Evolutionary conservation across 2,329 filamentous ascomycete species (phyloP), one percentile per base, ranked within the genome.

Genomic region (Penicillium sp.): DNA sequence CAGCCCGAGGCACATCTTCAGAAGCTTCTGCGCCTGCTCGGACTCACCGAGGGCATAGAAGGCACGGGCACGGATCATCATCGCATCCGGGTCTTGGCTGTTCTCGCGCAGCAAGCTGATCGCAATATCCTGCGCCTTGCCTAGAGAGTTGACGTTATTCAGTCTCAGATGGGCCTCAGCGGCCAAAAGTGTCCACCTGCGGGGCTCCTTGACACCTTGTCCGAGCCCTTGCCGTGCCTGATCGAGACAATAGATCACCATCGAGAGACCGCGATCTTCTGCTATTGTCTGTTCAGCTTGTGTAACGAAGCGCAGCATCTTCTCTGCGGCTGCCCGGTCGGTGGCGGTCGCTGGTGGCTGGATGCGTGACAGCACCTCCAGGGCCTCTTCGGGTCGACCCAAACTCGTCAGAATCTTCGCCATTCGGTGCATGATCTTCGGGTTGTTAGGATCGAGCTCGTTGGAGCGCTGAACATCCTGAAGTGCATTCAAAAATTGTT

Each of bases 11-110:
- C 93, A 94, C 78, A 94, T 90, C 62, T 91, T 86, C 79, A 97
- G 94, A 73, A 95, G 90, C 71, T 93, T 89, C 42, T 96, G 83
- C 2, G 94, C 93, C 81, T 97, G 96, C 2, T 95, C 90, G 69
- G 96, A 96, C 65, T 99, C 94, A 31, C 94, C 94, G 72, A 94
- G 90, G 4, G 87, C 88, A 68, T 97, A 97, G 48, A 96, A 82
- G 16, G 91, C 89, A 61, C 92, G 86, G 24, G 93, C 94, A 46
- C 93, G 86, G 50, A 99, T 84, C 6, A 97, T 90, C 61, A 99
- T 79, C 1, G 93, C 94, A 76, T 99, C 94, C 2, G 94, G 92
- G 69, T 99, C 94, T 71, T 93, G 89, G 72, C 82, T 91, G 78
- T 97, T 97, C 70, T 84, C 82, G 51, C 94, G 86, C 60, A 99